A percentile compares a stretch with the other conserved stretches of the same genome.
Evolutionary conservation across 2,329 filamentous ascomycete genomes (phyloP).

Genomic region (Endoconidiophora polonica): DNA sequence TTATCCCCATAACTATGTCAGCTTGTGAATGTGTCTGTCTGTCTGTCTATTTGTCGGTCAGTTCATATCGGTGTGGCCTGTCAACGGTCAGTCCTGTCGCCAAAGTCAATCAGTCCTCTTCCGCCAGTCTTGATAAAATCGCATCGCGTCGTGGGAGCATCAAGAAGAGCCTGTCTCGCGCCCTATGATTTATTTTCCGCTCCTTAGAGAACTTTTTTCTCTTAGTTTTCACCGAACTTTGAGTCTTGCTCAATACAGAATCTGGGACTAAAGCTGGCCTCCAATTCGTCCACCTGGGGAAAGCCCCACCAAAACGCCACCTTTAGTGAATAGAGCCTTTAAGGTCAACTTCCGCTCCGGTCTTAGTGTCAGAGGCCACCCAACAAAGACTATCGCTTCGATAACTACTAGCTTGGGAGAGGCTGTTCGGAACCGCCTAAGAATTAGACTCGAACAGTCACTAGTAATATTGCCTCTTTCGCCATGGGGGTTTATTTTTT

Average conservation of each 20-base stretch:
- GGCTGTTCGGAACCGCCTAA: background rate
- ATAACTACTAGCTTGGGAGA: background rate
- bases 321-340: background rate
- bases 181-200: too few relatives aligned
- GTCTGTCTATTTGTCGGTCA: background rate
- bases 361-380: slow-evolving; percentile 2
- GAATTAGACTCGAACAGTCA: background rate
- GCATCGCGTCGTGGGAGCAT: too few relatives aligned
- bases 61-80: too few relatives aligned
- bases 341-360: background rate
- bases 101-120: background rate
- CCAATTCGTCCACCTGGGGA: slow-evolving; percentile 13
- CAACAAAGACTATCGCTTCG: background rate
- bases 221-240: slow-evolving; percentile 18
- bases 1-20: too few relatives aligned
- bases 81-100: background rate
- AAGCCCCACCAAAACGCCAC: background rate
- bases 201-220: slow-evolving; percentile 19
- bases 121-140: too few relatives aligned
- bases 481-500: background rate
- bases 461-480: background rate
- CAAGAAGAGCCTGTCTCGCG: too few relatives aligned
- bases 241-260: too few relatives aligned
- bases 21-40: background rate
- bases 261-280: too few relatives aligned